A percentile compares a stretch with the other conserved stretches of the same genome.
These are phyloP conservation scores for Psilocybe cyanescens DNA, from an alignment of 768 basidiomycete species.

Conservation along the genomic window DNA sequence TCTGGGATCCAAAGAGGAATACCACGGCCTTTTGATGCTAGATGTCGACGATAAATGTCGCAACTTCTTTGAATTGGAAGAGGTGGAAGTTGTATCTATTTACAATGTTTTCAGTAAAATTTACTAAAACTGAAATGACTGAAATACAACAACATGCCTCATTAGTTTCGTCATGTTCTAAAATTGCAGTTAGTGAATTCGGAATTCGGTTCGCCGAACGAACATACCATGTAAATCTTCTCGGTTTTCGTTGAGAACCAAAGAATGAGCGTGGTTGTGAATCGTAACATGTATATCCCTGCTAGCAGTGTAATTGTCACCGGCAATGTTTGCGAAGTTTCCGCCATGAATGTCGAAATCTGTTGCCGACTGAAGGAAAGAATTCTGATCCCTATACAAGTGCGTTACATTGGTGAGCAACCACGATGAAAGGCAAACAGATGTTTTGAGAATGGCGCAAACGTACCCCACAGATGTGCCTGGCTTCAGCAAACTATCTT, in stretches of 20 bases:
- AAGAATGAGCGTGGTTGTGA: neutral
- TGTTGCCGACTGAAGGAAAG: neutral
- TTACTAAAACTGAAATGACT: neutral
- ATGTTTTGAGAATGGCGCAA: neutral
- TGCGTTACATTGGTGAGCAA: neutral
- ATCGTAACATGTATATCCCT: slow-evolving; percentile 2
- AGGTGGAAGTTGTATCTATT: neutral
- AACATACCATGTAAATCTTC: neutral
- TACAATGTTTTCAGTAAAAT: neutral
- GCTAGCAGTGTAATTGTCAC: neutral
- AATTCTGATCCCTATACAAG: neutral
- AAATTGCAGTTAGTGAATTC: neutral
- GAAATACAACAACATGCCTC: neutral
- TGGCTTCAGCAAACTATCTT: neutral
- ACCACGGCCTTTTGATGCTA: slow-evolving; percentile 19
- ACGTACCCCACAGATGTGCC: neutral
- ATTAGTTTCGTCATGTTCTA: neutral
- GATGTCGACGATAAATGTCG: slow-evolving; percentile 21
- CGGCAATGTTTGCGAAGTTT: neutral
- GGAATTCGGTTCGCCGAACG: neutral
- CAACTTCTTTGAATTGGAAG: slow-evolving; percentile 4
- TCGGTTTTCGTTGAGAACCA: neutral
- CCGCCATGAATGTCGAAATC: slow-evolving; percentile 1
- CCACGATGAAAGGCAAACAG: neutral
- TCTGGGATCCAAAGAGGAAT: slow-evolving; percentile 22